Conservation (phyloP, 352 stramenopile genomes). For the Peronospora belbahrii region DNA sequence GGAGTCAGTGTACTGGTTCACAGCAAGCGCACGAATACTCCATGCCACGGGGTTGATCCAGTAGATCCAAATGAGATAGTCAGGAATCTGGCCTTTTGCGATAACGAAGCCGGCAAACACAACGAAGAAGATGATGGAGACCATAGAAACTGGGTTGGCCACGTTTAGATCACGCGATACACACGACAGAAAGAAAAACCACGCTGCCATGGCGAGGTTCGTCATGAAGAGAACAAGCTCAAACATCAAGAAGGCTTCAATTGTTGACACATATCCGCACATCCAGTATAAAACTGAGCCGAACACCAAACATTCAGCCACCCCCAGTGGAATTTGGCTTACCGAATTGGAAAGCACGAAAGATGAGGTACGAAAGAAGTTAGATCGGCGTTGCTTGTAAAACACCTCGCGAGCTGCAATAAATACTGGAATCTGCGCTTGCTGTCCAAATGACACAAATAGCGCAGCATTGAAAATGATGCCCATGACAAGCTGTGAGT, state of each 20-base stretch:
- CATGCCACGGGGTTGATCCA: slow-evolving; percentile 16
- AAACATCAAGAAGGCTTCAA: slow-evolving; percentile 11
- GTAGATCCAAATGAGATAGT: slow-evolving; percentile 17
- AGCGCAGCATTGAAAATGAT: slow-evolving; percentile 14
- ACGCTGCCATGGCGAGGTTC: slow-evolving; percentile 4
- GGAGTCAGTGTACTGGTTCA: slow-evolving; percentile 21
- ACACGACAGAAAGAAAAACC: slow-evolving; percentile 16
- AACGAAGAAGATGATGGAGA: too few relatives aligned
- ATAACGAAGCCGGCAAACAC: too few relatives aligned
- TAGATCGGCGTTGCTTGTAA: too few relatives aligned
- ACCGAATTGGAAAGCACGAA: slow-evolving; percentile 11
- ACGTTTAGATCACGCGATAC: slow-evolving; percentile 9
- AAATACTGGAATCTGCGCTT: slow-evolving; percentile 6
- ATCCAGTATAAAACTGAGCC: slow-evolving; percentile 16
- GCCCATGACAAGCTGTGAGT: slow-evolving; percentile 11
- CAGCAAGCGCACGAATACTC: slow-evolving; percentile 12
- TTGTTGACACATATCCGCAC: slow-evolving; percentile 17
- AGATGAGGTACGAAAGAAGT: slow-evolving; percentile 15
- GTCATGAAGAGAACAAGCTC: slow-evolving; percentile 8
- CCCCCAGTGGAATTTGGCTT: slow-evolving; percentile 9
- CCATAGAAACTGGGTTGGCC: slow-evolving; percentile 6
- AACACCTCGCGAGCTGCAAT: too few relatives aligned
- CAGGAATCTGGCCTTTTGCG: slow-evolving; percentile 18
- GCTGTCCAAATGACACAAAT: slow-evolving; percentile 10
- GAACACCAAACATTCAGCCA: slow-evolving; percentile 10